phyloP scores from a whole-genome alignment of 2,329 filamentous ascomycete genomes.

The Beauveria sp. region DNA sequence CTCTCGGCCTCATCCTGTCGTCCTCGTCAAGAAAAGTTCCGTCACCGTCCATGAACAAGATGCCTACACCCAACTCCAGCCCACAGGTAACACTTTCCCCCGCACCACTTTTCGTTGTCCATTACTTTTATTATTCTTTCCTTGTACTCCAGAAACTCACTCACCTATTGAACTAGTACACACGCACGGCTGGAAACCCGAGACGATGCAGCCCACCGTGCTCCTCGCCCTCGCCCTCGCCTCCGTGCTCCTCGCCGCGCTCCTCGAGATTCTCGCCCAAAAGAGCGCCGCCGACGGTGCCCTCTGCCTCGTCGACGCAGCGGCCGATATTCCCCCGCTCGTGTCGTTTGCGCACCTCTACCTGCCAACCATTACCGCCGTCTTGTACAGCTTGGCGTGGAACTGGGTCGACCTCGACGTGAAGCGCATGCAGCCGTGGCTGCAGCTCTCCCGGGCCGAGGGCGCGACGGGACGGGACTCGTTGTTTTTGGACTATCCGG shows the following conservation, averaged over 20 bases:
- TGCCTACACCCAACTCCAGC: neutral
- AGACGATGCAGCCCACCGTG: slow-evolving; percentile 20
- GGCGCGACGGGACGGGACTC: slow-evolving; percentile 40
- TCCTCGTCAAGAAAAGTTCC: neutral
- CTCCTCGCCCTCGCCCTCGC: slow-evolving; percentile 28
- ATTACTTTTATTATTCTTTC: too few species aligned
- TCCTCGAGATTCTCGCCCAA: slow-evolving; percentile 37
- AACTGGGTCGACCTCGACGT: slow-evolving; percentile 52
- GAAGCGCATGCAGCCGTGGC: slow-evolving; percentile 53
- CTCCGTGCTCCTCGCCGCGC: slow-evolving; percentile 31
- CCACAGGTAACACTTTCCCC: neutral
- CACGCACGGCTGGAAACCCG: neutral
- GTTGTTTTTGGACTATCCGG: slow-evolving; percentile 46
- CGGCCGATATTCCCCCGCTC: slow-evolving; percentile 26
- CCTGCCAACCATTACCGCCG: slow-evolving; percentile 44
- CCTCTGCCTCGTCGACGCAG: slow-evolving; percentile 19
- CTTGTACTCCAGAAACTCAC: neutral
- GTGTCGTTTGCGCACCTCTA: slow-evolving; percentile 39
- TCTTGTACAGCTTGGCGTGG: slow-evolving; percentile 50
- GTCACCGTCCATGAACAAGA: neutral
- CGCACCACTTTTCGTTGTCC: too few species aligned
- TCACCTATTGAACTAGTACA: neutral
- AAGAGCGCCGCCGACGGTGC: slow-evolving; percentile 34
- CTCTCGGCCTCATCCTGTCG: neutral
- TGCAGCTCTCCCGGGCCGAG: slow-evolving; percentile 40